Percentiles rank a stretch among this genome's conserved stretches.
Conservation (phyloP, 345 rosid species). For the Brassica incana region DNA sequence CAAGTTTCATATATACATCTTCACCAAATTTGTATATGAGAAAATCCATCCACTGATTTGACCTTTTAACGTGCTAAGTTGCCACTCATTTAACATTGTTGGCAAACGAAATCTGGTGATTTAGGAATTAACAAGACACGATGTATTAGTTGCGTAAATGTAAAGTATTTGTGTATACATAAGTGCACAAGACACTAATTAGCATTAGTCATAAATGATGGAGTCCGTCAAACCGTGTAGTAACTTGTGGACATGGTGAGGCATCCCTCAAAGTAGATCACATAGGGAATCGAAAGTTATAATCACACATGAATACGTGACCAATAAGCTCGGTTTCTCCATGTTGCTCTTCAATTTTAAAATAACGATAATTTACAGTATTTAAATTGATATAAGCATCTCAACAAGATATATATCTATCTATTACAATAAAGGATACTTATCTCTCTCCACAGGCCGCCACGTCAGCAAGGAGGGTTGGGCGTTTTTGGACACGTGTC, state of each 20-base stretch:
- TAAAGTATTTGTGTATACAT: background rate
- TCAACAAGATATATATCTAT: too few species aligned
- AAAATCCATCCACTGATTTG: background rate
- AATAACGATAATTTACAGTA: background rate
- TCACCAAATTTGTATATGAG: background rate
- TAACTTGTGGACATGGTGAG: conserved; percentile 22
- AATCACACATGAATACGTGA: conserved; percentile 16
- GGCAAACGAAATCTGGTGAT: background rate
- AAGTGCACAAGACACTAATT: background rate
- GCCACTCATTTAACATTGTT: background rate
- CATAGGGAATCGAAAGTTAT: conserved; percentile 2
- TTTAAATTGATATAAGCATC: background rate
- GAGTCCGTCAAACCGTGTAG: background rate
- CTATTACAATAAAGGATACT: too few species aligned
- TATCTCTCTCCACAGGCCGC: too few species aligned
- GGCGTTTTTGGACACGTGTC: too few species aligned
- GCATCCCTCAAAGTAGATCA: conserved; percentile 18
- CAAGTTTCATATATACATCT: background rate
- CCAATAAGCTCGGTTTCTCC: conserved; percentile 22
- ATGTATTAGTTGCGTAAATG: background rate
- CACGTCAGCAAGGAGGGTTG: too few species aligned
- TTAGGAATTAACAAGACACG: background rate
- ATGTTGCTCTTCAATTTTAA: background rate
- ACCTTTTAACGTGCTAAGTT: background rate
- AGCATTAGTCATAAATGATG: background rate